A percentile compares a stretch with the other conserved stretches of the same genome.
Conservation (phyloP, 257 asterid genomes). For the Plectranthus barbatus region DNA sequence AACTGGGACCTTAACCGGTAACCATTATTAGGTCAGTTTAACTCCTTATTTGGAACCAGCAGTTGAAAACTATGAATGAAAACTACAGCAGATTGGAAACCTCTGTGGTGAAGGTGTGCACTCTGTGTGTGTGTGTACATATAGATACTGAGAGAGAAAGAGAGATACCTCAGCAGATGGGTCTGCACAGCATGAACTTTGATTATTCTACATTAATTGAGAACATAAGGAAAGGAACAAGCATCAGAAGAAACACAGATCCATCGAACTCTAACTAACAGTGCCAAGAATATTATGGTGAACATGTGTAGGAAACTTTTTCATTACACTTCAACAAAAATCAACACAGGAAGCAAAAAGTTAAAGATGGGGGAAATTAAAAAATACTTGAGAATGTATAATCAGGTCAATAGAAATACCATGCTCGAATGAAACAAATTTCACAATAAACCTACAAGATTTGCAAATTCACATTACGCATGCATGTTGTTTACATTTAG, state of each 20-base stretch:
- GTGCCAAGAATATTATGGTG: not conserved
- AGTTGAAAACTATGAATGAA: too few species aligned
- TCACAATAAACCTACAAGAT: not conserved
- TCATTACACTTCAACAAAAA: not conserved
- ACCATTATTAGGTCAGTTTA: too few species aligned
- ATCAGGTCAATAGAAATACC: not conserved
- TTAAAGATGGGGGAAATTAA: too few species aligned
- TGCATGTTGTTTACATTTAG: too few species aligned
- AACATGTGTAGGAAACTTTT: not conserved
- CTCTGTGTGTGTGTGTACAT: not conserved
- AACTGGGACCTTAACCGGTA: too few species aligned
- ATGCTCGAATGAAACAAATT: not conserved
- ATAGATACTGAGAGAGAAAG: not conserved
- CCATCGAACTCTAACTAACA: not conserved
- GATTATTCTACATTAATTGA: slow-evolving; percentile 37
- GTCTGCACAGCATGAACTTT: slow-evolving; percentile 69
- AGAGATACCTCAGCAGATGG: slow-evolving; percentile 59
- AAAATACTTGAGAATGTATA: too few species aligned
- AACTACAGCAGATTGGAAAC: too few species aligned
- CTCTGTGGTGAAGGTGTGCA: not conserved
- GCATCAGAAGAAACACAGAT: slow-evolving; percentile 7
- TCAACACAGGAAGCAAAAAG: not conserved
- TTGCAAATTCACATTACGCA: not conserved
- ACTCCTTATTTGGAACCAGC: too few species aligned
- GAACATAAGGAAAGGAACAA: not conserved